Evolutionary conservation across 805 yeast genomes (phyloP).

Genomic region (Cyberlindnera subsufficiens): DNA sequence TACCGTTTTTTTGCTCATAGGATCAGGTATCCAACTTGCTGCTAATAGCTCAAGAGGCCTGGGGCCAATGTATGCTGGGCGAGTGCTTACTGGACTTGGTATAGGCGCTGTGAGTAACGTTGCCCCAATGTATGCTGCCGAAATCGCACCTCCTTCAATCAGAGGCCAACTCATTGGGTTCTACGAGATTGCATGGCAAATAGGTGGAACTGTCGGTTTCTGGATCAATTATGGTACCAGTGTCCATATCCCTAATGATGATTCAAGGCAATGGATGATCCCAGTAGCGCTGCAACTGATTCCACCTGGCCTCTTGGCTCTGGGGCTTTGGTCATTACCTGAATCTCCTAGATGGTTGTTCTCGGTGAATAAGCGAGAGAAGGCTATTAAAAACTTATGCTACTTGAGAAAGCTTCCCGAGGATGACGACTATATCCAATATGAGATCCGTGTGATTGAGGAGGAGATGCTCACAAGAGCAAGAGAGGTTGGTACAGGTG

Average conservation of each 20-base stretch:
- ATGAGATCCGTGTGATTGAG: conserved; percentile 31
- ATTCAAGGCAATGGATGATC: conserved; percentile 36
- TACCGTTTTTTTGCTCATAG: conserved; percentile 36
- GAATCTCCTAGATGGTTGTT: conserved; percentile 44
- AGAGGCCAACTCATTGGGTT: conserved; percentile 41
- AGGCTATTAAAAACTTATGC: conserved; percentile 27
- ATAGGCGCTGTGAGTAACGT: conserved; percentile 46
- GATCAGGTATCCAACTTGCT: conserved; percentile 36
- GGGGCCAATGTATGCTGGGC: conserved; percentile 44
- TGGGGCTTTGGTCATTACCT: conserved; percentile 32
- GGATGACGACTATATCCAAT: conserved; percentile 34
- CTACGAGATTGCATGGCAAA: conserved; percentile 43
- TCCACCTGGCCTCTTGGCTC: conserved; percentile 37
- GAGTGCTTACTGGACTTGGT: conserved; percentile 43
- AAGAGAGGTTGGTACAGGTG: conserved; percentile 29
- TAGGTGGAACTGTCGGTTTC: conserved; percentile 17
- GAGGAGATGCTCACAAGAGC: conserved; percentile 22
- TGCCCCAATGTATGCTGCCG: conserved; percentile 44
- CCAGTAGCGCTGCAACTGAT: conserved; percentile 43
- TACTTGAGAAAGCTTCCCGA: conserved; percentile 33
- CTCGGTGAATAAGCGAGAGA: conserved; percentile 28
- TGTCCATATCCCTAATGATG: conserved; percentile 24
- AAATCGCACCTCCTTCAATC: conserved; percentile 39
- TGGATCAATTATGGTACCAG: conserved; percentile 18
- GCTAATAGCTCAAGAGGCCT: conserved; percentile 27